phyloP scores from a whole-genome alignment of 2,329 filamentous ascomycete genomes.

The Microsporum audouinii region DNA sequence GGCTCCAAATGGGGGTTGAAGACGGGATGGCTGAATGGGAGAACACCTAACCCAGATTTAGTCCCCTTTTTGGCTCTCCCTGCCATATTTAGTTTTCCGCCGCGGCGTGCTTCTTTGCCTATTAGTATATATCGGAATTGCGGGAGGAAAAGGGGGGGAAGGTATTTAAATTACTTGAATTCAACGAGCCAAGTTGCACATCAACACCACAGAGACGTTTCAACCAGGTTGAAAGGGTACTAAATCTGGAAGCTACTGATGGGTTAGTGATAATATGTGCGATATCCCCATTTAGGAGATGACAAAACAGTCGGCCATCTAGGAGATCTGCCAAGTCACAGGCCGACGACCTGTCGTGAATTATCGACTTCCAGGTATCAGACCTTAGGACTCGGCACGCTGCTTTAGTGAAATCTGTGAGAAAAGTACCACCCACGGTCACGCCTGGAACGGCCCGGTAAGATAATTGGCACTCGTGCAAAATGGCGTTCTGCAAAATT shows the following conservation, averaged over 20 bases:
- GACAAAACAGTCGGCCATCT: constrained; percentile 35
- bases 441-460: constrained; percentile 11
- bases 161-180: background rate
- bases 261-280: constrained; percentile 2
- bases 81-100: background rate
- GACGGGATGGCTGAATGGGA: constrained; percentile 21
- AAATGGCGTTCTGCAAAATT: constrained; percentile 17
- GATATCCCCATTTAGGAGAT: background rate
- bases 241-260: constrained; percentile 12
- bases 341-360: constrained; percentile 14
- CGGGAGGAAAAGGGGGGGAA: background rate
- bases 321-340: constrained; percentile 45
- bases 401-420: constrained; percentile 30
- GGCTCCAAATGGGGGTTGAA: constrained; percentile 21
- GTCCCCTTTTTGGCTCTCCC: background rate
- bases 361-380: constrained; percentile 25
- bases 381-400: constrained; percentile 30
- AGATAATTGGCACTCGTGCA: constrained; percentile 16
- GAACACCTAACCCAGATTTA: background rate
- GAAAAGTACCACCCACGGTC: constrained; percentile 9
- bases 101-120: background rate
- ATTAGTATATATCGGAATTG: background rate
- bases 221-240: constrained; percentile 9
- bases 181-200: background rate
- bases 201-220: background rate